Evolutionary conservation across 352 stramenopile species (phyloP).

Genomic region (Pilasporangium apinafurcum): DNA sequence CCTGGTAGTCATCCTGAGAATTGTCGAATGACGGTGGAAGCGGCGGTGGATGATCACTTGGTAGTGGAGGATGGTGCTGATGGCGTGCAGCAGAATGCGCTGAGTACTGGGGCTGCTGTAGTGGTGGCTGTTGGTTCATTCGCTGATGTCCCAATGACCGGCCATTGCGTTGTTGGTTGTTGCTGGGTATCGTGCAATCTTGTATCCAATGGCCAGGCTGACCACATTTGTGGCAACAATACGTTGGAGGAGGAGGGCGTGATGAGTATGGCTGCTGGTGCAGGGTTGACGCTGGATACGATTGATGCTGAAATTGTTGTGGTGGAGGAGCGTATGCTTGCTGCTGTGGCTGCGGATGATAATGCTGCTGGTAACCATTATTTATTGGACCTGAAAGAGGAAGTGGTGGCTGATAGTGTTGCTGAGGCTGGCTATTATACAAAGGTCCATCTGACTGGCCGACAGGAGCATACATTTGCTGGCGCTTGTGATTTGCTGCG

Average conservation of each 20-base stretch:
- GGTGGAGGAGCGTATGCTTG: constrained; percentile 18
- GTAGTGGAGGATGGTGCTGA: constrained; percentile 5
- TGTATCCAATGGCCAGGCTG: constrained; percentile 79
- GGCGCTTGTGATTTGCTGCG: constrained; percentile 1
- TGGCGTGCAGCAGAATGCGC: too few species aligned
- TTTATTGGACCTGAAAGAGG: too few species aligned
- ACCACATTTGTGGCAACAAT: constrained; percentile 75
- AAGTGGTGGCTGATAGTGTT: constrained; percentile 3
- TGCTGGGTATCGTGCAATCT: constrained; percentile 41
- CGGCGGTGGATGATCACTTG: background rate
- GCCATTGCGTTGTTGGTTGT: constrained; percentile 4
- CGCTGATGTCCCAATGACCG: background rate
- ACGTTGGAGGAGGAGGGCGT: constrained; percentile 40
- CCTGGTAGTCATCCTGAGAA: background rate
- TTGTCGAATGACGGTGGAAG: too few species aligned
- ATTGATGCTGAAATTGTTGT: constrained; percentile 12
- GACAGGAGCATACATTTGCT: background rate
- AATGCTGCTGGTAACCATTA: constrained; percentile 7
- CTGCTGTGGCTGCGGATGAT: background rate
- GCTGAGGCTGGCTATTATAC: constrained; percentile 3
- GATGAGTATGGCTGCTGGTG: constrained; percentile 16
- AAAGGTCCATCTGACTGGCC: background rate
- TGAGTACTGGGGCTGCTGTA: constrained; percentile 1
- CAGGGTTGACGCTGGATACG: too few species aligned
- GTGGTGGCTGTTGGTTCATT: constrained; percentile 4